Conservation (phyloP, 257 asterid species). For the Solanum chiquidenum region DNA sequence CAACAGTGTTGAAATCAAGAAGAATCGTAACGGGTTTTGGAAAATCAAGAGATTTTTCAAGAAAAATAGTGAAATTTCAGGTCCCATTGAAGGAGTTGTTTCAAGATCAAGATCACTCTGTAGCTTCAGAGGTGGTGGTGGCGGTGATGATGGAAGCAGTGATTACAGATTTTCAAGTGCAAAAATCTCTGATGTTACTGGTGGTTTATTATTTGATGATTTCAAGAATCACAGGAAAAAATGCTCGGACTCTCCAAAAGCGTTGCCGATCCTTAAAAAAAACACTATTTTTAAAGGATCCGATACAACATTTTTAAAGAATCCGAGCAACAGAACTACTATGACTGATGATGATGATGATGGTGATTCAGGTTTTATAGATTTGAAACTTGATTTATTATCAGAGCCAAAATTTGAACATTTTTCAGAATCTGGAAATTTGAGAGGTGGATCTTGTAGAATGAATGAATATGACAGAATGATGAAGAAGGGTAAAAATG, state of each 20-base stretch:
- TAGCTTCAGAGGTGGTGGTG: slow-evolving; percentile 49
- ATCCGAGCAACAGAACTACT: neutral
- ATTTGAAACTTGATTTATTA: slow-evolving; percentile 56
- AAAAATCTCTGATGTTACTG: slow-evolving; percentile 67
- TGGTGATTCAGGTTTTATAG: slow-evolving; percentile 63
- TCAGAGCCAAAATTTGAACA: slow-evolving; percentile 21
- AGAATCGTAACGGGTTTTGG: slow-evolving; percentile 55
- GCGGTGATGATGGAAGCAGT: slow-evolving; percentile 43
- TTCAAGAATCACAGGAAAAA: slow-evolving; percentile 16
- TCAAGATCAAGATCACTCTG: slow-evolving; percentile 82
- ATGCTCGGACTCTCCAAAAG: neutral
- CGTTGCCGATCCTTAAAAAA: neutral
- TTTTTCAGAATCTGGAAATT: slow-evolving; percentile 5
- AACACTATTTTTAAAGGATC: neutral
- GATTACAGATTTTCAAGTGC: slow-evolving; percentile 51
- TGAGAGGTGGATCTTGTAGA: slow-evolving; percentile 35
- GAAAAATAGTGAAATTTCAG: slow-evolving; percentile 35
- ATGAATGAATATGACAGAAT: slow-evolving; percentile 31
- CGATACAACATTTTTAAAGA: neutral
- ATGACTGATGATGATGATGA: slow-evolving; percentile 24
- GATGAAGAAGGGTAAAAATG: slow-evolving; percentile 26
- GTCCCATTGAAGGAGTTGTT: neutral
- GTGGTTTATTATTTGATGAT: slow-evolving; percentile 45
- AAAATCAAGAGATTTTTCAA: slow-evolving; percentile 51
- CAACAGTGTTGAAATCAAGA: slow-evolving; percentile 76